Percentiles rank a stretch among this genome's conserved stretches.
phyloP scores from a whole-genome alignment of 1,284 basidiomycete species.

The Paramarasmius palmivorus region DNA sequence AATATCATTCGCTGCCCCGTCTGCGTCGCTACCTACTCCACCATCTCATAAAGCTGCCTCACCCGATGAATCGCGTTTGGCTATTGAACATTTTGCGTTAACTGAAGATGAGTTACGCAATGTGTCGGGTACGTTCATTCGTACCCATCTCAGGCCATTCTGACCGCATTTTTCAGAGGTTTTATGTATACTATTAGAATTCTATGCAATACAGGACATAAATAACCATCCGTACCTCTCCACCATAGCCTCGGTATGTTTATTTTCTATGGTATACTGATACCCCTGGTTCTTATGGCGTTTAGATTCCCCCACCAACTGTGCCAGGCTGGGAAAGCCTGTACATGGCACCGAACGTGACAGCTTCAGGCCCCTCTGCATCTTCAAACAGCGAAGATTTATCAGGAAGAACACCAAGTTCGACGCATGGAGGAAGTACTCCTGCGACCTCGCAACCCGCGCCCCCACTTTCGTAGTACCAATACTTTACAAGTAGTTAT shows the following conservation, averaged over 20 bases:
- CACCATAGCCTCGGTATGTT: slow-evolving; percentile 50
- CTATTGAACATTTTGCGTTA: slow-evolving; percentile 65
- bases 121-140: slow-evolving; percentile 53
- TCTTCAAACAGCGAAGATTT: slow-evolving; percentile 28
- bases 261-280: slow-evolving; percentile 13
- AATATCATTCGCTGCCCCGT: slow-evolving; percentile 59
- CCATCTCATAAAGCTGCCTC: slow-evolving; percentile 73
- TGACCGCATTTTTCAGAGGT: slow-evolving; percentile 44
- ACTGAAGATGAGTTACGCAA: slow-evolving; percentile 53
- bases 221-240: slow-evolving; percentile 50
- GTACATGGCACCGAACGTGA: slow-evolving; percentile 24
- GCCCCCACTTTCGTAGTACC: no score
- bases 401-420: slow-evolving; percentile 54
- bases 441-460: slow-evolving; percentile 29
- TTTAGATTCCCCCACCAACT: slow-evolving; percentile 49
- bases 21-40: slow-evolving; percentile 68
- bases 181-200: slow-evolving; percentile 67
- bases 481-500: no score
- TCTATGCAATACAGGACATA: slow-evolving; percentile 65
- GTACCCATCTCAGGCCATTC: background rate
- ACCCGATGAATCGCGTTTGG: slow-evolving; percentile 67
- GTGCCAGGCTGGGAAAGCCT: slow-evolving; percentile 27
- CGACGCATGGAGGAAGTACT: slow-evolving; percentile 56
- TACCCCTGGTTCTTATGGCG: background rate
- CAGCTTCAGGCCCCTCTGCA: slow-evolving; percentile 18